phyloP scores from a whole-genome alignment of 164 flowering plant genomes.

The Annona cherimola region DNA sequence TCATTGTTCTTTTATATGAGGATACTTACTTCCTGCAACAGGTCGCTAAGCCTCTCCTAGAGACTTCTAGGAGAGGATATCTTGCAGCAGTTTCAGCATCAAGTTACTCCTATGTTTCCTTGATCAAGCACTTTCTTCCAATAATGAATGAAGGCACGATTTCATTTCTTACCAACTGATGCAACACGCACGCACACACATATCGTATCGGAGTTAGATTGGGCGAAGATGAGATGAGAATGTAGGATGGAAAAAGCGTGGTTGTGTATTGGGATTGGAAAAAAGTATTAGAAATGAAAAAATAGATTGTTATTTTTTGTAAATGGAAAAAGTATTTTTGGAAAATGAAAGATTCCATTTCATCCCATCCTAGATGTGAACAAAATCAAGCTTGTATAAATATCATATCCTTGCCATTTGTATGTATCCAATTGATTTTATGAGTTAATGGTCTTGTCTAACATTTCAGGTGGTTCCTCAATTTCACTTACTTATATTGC shows the following conservation, averaged over 20 bases:
- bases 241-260: too few species aligned
- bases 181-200: too few species aligned
- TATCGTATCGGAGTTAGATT: too few species aligned
- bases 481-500: constrained; percentile 97
- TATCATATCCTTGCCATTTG: not conserved
- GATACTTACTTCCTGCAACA: constrained; percentile 15
- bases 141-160: constrained; percentile 87
- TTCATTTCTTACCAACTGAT: not conserved
- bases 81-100: constrained; percentile 97
- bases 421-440: not conserved
- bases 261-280: not conserved
- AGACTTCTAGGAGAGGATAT: constrained; percentile 91
- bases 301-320: too few species aligned
- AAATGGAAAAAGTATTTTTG: too few species aligned
- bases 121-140: constrained; percentile 89
- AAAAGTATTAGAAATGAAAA: not conserved
- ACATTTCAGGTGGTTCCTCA: constrained; percentile 77
- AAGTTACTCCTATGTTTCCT: constrained; percentile 85
- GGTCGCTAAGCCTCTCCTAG: constrained; percentile 87
- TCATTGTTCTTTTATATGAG: not conserved
- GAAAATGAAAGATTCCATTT: too few species aligned
- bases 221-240: too few species aligned
- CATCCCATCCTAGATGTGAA: not conserved
- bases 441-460: constrained; percentile 2
- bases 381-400: too few species aligned